Evolutionary conservation across 179 eudicot genomes (phyloP).

Genomic region (Spinacia oleracea): DNA sequence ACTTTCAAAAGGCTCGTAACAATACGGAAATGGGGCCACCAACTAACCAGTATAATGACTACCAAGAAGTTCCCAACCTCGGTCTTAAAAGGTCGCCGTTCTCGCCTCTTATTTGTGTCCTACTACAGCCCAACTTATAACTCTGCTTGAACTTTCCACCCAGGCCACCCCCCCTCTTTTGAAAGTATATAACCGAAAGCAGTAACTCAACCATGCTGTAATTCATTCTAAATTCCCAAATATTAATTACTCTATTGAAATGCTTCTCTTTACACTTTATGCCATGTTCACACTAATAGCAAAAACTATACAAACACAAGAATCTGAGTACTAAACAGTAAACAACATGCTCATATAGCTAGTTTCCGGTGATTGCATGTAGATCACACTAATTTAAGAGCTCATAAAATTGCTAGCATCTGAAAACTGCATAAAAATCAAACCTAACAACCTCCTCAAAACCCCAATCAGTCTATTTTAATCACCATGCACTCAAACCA

Average conservation of each 20-base stretch:
- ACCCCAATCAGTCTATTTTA: background rate
- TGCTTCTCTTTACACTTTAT: background rate
- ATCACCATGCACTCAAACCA: background rate
- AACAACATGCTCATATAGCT: background rate
- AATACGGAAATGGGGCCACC: background rate
- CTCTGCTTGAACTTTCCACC: background rate
- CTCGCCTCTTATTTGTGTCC: background rate
- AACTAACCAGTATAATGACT: background rate
- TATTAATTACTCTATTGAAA: background rate
- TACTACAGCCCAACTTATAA: background rate
- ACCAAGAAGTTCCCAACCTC: background rate
- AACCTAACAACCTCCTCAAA: background rate
- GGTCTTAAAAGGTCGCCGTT: background rate
- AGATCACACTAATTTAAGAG: too few species aligned
- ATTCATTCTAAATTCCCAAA: background rate
- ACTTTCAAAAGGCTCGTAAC: background rate
- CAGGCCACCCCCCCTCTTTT: background rate
- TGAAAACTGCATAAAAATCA: background rate
- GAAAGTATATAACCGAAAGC: background rate
- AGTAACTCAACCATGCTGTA: background rate
- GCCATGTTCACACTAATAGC: background rate
- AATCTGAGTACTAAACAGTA: background rate
- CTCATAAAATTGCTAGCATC: too few species aligned
- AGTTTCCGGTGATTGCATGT: conserved; percentile 7
- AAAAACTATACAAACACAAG: background rate